phyloP scores from a whole-genome alignment of 2,329 filamentous ascomycete genomes.

The Apiospora arundinis region DNA sequence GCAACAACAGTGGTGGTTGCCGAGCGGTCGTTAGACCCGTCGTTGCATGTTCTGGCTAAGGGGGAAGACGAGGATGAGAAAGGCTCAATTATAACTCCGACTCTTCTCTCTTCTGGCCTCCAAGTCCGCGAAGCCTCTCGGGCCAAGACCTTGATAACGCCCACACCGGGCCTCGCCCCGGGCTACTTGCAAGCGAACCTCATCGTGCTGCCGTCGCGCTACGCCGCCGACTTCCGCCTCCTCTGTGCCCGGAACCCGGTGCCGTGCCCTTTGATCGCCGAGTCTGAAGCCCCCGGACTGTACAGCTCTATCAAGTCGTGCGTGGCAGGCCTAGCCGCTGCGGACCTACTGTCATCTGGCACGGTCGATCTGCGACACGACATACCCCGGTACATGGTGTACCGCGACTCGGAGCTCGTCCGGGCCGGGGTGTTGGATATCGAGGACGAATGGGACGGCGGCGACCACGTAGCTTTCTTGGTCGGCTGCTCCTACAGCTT shows the following conservation, averaged over 20 bases:
- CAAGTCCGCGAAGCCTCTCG: constrained; percentile 49
- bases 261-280: constrained; percentile 65
- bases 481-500: constrained; percentile 71
- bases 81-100: not conserved
- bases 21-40: no score
- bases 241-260: constrained; percentile 68
- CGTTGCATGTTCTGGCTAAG: not conserved
- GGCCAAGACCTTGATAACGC: constrained; percentile 44
- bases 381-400: constrained; percentile 64
- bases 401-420: constrained; percentile 52
- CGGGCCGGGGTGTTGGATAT: constrained; percentile 51
- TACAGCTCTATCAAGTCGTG: constrained; percentile 46
- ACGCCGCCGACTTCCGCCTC: constrained; percentile 63
- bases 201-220: constrained; percentile 61
- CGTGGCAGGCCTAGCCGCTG: constrained; percentile 31
- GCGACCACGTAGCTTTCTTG: constrained; percentile 65
- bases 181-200: constrained; percentile 67
- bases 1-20: not conserved
- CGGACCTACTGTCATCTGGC: constrained; percentile 43
- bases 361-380: constrained; percentile 63
- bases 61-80: not conserved
- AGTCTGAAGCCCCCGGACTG: constrained; percentile 52
- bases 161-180: constrained; percentile 62
- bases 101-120: not conserved
- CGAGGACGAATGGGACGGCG: constrained; percentile 55